Percentiles rank a stretch among this genome's conserved stretches.
Evolutionary conservation across 352 stramenopile genomes (phyloP).

Genomic region (Aphanomyces euteiches): DNA sequence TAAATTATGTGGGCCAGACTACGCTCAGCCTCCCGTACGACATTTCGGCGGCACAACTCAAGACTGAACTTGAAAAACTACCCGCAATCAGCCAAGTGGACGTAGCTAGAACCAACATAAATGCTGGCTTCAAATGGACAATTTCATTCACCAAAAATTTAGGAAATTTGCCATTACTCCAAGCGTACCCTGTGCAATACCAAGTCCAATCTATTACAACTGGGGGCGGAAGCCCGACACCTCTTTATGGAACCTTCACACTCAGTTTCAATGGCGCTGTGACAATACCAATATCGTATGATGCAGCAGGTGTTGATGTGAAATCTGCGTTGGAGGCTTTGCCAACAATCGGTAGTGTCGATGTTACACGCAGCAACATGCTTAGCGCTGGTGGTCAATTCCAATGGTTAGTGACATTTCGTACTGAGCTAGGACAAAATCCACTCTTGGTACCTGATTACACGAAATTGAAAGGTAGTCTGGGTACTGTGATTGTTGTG

Average conservation of each 20-base stretch:
- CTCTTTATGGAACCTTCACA: conserved; percentile 86
- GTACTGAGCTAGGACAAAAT: conserved; percentile 78
- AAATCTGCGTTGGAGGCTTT: conserved; percentile 88
- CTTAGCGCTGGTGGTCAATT: conserved; percentile 81
- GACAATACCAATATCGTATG: conserved; percentile 78
- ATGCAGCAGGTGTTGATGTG: conserved; percentile 79
- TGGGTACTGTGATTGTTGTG: conserved; percentile 46
- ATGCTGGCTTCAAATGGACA: conserved; percentile 89
- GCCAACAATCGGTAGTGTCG: conserved; percentile 80
- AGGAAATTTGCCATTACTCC: conserved; percentile 90
- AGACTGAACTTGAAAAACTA: conserved; percentile 77
- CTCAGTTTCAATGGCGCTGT: conserved; percentile 76
- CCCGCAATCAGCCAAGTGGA: conserved; percentile 58
- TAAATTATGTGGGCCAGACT: conserved; percentile 89
- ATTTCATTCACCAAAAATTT: conserved; percentile 95
- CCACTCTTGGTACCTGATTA: conserved; percentile 49
- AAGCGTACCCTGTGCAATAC: conserved; percentile 85
- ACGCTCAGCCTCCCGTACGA: conserved; percentile 91
- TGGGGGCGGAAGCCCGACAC: conserved; percentile 88
- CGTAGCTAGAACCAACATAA: conserved; percentile 59
- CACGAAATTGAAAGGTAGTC: conserved; percentile 54
- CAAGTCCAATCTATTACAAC: conserved; percentile 92
- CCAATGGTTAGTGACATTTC: conserved; percentile 93
- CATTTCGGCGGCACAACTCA: conserved; percentile 78
- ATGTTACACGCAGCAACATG: conserved; percentile 76